phyloP scores from a whole-genome alignment of 352 stramenopile genomes.

The Blastocystis hominis region DNA sequence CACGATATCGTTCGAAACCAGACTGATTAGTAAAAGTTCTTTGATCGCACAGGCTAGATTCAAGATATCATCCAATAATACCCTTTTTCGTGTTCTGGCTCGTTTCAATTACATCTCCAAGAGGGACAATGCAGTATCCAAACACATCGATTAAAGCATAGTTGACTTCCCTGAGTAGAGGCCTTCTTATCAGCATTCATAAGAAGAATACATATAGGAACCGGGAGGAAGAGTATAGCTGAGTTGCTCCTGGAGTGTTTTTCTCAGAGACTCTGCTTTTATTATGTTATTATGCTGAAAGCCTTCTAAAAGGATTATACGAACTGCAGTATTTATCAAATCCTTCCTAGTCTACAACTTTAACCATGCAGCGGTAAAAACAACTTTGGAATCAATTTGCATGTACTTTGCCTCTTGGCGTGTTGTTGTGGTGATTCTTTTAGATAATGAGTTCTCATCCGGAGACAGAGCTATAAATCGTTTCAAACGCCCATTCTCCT shows the following conservation, averaged over 20 bases:
- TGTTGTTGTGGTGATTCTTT: background rate
- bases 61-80: background rate
- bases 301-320: background rate
- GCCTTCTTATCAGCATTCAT: background rate
- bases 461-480: too few species aligned
- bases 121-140: constrained; percentile 34
- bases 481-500: too few species aligned
- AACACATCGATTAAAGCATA: background rate
- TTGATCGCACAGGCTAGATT: background rate
- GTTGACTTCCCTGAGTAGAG: constrained; percentile 6
- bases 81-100: background rate
- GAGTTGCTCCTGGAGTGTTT: constrained; percentile 34
- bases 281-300: background rate
- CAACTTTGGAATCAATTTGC: background rate
- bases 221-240: background rate
- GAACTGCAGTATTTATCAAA: background rate
- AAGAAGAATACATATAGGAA: background rate
- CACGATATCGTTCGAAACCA: background rate
- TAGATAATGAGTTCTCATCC: background rate
- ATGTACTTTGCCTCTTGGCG: background rate
- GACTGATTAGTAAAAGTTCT: background rate
- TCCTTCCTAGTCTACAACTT: background rate
- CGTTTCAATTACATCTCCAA: background rate
- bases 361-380: background rate
- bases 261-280: constrained; percentile 41